Conservation (phyloP, 768 basidiomycete genomes). For the Hebeloma cylindrosporum region DNA sequence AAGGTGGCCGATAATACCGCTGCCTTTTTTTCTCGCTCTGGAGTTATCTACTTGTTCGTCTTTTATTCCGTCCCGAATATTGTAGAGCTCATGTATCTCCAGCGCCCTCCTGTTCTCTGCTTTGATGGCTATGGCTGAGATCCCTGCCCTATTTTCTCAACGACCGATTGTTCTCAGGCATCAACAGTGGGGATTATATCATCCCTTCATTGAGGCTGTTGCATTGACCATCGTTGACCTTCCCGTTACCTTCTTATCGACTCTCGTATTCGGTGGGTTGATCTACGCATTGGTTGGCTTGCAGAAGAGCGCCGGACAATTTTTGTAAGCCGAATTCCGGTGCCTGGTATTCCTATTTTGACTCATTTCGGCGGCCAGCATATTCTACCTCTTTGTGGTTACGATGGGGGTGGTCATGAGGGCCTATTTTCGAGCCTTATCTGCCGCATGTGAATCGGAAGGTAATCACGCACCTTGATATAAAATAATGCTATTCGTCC, state of each 20-base stretch:
- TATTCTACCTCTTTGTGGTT: conserved; percentile 56
- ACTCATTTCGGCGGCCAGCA: no score
- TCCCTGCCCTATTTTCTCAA: conserved; percentile 57
- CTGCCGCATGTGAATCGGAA: conserved; percentile 55
- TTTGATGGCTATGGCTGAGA: conserved; percentile 62
- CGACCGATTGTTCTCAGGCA: conserved; percentile 64
- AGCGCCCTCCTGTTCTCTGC: conserved; percentile 62
- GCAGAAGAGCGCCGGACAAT: conserved; percentile 46
- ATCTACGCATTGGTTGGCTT: conserved; percentile 66
- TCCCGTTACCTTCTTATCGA: conserved; percentile 50
- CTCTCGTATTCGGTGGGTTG: conserved; percentile 44
- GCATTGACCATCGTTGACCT: conserved; percentile 62
- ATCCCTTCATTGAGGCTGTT: conserved; percentile 37
- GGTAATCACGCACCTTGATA: no score
- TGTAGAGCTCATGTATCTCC: conserved; percentile 1
- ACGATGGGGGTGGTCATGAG: conserved; percentile 63
- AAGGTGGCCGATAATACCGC: conserved; percentile 51
- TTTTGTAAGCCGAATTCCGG: no score
- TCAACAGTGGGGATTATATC: conserved; percentile 58
- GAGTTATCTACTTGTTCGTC: conserved; percentile 72
- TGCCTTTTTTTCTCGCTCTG: conserved; percentile 74
- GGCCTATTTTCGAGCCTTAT: conserved; percentile 68
- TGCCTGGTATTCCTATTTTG: no score
- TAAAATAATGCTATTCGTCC: no score
- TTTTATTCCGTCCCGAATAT: neutral